Percentiles rank a stretch among this genome's conserved stretches.
These are phyloP conservation scores for Microdochium nivale DNA, from an alignment of 2,329 filamentous ascomycete genomes.

Conservation along the genomic window DNA sequence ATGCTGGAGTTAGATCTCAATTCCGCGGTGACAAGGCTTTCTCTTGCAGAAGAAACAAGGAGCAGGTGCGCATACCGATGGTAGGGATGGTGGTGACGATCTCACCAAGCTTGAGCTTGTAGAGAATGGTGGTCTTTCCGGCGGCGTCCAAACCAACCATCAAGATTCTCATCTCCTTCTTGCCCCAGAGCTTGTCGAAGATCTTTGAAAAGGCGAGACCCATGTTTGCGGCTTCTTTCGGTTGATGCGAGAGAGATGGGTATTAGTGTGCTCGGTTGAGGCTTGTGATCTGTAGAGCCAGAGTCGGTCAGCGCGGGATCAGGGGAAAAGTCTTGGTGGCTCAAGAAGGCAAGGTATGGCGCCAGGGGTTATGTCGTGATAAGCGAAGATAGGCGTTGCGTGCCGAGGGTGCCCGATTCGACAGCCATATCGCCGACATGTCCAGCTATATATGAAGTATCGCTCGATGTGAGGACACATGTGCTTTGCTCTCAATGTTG, in stretches of 20 bases:
- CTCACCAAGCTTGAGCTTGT: constrained; percentile 99
- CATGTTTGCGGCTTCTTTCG: constrained; percentile 63
- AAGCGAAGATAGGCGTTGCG: neutral
- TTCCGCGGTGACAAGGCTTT: neutral
- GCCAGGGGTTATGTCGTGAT: neutral
- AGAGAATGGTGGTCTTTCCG: constrained; percentile 99
- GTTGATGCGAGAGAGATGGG: constrained; percentile 15
- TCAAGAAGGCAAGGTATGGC: neutral
- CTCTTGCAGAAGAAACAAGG: neutral
- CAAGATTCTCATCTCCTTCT: constrained; percentile 99
- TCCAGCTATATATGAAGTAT: neutral
- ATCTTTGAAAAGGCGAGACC: constrained; percentile 97
- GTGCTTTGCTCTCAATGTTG: neutral
- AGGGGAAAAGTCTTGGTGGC: neutral
- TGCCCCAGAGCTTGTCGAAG: constrained; percentile 93
- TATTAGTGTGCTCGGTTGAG: neutral
- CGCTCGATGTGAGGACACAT: neutral
- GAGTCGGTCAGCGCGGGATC: neutral
- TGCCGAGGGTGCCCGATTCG: neutral
- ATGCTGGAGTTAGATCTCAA: neutral
- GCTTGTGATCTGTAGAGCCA: neutral
- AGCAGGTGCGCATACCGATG: constrained; percentile 58
- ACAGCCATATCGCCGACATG: neutral
- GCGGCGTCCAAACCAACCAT: constrained; percentile 99
- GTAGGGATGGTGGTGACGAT: constrained; percentile 99